Conservation (phyloP, 2,329 filamentous ascomycete genomes). For the Penicillium sp. region DNA sequence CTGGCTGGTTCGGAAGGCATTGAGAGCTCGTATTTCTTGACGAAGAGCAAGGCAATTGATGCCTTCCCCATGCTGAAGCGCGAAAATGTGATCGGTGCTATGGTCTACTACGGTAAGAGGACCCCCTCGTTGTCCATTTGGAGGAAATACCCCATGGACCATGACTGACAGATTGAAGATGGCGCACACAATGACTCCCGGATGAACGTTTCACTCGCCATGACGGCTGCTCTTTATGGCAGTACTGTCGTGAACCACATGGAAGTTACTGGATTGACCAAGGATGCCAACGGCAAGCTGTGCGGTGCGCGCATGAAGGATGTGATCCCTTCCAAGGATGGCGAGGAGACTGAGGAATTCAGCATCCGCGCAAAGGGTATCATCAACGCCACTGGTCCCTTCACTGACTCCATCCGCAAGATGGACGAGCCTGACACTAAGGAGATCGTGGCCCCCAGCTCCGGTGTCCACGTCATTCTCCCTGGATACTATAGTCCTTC, state of each 20-base stretch:
- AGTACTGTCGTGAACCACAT: constrained; percentile 79
- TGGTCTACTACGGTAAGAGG: constrained; percentile 74
- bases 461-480: constrained; percentile 81
- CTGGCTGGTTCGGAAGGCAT: constrained; percentile 83
- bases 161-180: constrained; percentile 49
- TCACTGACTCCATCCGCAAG: constrained; percentile 80
- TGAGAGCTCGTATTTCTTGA: constrained; percentile 84
- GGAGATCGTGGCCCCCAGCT: constrained; percentile 81
- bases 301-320: constrained; percentile 74
- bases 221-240: constrained; percentile 85
- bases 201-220: constrained; percentile 85
- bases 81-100: constrained; percentile 71
- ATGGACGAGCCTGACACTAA: constrained; percentile 71
- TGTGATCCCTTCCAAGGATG: constrained; percentile 63
- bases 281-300: constrained; percentile 69
- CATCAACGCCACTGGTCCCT: constrained; percentile 86
- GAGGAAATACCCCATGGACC: too few relatives aligned
- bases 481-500: constrained; percentile 82
- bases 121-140: not conserved
- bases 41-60: constrained; percentile 79
- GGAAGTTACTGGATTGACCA: constrained; percentile 73
- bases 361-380: constrained; percentile 74
- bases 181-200: constrained; percentile 88
- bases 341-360: constrained; percentile 62
- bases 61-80: constrained; percentile 86